phyloP scores from a whole-genome alignment of 1,139 yeast species.

The Meyerozyma guilliermondii region DNA sequence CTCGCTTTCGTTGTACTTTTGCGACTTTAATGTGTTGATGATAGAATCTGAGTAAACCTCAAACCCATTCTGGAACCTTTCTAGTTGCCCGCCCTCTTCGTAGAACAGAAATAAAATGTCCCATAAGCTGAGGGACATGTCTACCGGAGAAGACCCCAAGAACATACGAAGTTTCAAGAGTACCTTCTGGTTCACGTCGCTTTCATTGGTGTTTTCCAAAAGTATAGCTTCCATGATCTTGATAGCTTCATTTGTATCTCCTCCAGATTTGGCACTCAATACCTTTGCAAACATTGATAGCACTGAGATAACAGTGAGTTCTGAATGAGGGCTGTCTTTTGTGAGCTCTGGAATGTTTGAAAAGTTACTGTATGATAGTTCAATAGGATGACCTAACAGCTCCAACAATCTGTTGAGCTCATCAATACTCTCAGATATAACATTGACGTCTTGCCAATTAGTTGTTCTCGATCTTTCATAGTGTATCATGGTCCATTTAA shows the following conservation, averaged over 20 bases:
- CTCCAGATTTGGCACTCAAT: conserved; percentile 35
- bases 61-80: conserved; percentile 50
- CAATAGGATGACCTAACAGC: neutral
- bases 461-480: conserved; percentile 27
- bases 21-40: conserved; percentile 28
- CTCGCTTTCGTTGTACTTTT: conserved; percentile 9
- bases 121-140: conserved; percentile 73
- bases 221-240: conserved; percentile 52
- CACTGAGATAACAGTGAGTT: conserved; percentile 63
- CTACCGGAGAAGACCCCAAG: conserved; percentile 57
- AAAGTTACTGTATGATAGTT: conserved; percentile 38
- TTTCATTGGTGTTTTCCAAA: conserved; percentile 11
- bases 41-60: conserved; percentile 44
- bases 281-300: conserved; percentile 61
- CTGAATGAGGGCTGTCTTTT: conserved; percentile 46
- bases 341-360: conserved; percentile 58
- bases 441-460: conserved; percentile 26
- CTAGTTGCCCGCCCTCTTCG: conserved; percentile 31
- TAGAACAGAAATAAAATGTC: conserved; percentile 63
- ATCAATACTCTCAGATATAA: conserved; percentile 20
- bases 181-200: conserved; percentile 16
- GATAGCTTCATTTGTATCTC: conserved; percentile 43
- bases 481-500: conserved; percentile 31
- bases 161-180: conserved; percentile 51
- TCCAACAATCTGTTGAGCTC: conserved; percentile 10